Conservation (phyloP, 2,329 filamentous ascomycete genomes). For the Zasmidium angulare region DNA sequence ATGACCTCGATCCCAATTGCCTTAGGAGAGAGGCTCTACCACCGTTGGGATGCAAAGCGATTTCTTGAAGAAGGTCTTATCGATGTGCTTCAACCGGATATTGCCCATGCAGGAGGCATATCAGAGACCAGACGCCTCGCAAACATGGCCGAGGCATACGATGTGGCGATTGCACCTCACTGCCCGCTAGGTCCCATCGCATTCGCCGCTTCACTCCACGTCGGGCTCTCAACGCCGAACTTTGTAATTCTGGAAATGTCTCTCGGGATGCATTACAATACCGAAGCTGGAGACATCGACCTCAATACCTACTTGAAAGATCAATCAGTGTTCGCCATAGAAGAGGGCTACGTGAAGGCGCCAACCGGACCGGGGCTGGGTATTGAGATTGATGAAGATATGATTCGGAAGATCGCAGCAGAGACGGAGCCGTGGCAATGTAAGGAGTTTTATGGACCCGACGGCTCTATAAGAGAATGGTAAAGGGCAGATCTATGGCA, state of each 20-base stretch:
- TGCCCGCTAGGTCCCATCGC: conserved; percentile 73
- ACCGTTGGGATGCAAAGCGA: conserved; percentile 70
- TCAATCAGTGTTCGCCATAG: conserved; percentile 29
- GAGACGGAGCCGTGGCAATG: conserved; percentile 64
- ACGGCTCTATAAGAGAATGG: conserved; percentile 68
- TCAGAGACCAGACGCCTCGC: conserved; percentile 70
- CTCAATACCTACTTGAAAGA: conserved; percentile 42
- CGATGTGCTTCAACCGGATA: conserved; percentile 72
- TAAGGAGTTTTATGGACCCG: conserved; percentile 67
- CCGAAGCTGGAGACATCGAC: conserved; percentile 60
- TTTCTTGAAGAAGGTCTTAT: conserved; percentile 69
- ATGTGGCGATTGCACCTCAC: conserved; percentile 67
- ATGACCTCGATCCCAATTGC: conserved; percentile 66
- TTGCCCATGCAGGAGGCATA: conserved; percentile 69
- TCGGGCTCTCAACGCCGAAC: conserved; percentile 61
- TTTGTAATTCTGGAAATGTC: conserved; percentile 79
- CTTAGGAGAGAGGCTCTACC: conserved; percentile 70
- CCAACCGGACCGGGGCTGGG: conserved; percentile 33
- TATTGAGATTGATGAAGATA: conserved; percentile 59
- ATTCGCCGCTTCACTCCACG: conserved; percentile 68
- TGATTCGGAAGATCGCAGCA: conserved; percentile 59
- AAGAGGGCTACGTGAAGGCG: conserved; percentile 30
- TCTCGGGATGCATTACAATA: conserved; percentile 76
- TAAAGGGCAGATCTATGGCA: no score
- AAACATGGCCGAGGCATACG: conserved; percentile 70